phyloP scores from a whole-genome alignment of 192 early-diverging fungal genomes.

The Coemansia sp. region DNA sequence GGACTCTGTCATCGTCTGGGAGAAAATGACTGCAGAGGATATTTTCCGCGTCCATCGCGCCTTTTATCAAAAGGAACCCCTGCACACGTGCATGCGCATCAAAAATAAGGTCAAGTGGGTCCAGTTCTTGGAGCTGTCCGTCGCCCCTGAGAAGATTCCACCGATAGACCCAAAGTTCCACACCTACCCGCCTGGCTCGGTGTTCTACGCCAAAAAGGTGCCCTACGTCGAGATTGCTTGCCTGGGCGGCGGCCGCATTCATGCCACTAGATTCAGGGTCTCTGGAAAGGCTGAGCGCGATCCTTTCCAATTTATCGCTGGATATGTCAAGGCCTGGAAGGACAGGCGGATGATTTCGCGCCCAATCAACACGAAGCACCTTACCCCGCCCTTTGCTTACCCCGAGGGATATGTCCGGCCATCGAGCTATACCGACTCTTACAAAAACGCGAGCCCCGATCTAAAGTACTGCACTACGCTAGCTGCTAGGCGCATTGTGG shows the following conservation, averaged over 20 bases:
- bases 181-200: conserved; percentile 19
- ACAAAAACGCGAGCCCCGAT: not conserved
- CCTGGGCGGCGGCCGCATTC: conserved; percentile 36
- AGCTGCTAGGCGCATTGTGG: not conserved
- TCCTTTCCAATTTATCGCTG: conserved; percentile 29
- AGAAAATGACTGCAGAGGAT: conserved; percentile 57
- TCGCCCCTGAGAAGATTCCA: not conserved
- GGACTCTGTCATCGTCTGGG: conserved; percentile 62
- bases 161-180: conserved; percentile 16
- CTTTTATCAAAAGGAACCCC: conserved; percentile 39
- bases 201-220: conserved; percentile 15
- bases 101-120: conserved; percentile 35
- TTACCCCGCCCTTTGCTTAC: conserved; percentile 26
- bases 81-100: conserved; percentile 30
- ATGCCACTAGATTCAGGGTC: conserved; percentile 24
- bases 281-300: conserved; percentile 27
- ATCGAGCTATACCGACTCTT: not conserved
- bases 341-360: conserved; percentile 11
- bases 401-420: conserved; percentile 19
- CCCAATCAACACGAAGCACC: conserved; percentile 2
- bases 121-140: conserved; percentile 25
- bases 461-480: not conserved
- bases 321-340: conserved; percentile 29
- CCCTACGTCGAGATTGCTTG: conserved; percentile 34
- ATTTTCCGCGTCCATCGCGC: conserved; percentile 70